phyloP scores from a whole-genome alignment of 768 basidiomycete genomes.

The Boletus patriciae region DNA sequence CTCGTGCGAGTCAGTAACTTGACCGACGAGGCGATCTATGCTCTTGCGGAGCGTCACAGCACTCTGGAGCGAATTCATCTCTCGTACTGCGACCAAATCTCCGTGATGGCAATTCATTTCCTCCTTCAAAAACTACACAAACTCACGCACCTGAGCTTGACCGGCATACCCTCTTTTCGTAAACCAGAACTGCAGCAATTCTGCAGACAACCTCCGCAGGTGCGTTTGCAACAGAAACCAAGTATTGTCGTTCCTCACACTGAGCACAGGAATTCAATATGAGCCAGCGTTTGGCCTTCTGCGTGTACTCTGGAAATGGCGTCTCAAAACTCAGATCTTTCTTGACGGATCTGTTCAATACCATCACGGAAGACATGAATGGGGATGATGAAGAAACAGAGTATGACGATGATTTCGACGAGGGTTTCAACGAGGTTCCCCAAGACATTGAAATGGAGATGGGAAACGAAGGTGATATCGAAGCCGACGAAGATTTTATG shows the following conservation, averaged over 20 bases:
- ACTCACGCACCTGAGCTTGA: slow-evolving; percentile 91
- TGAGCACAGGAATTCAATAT: slow-evolving; percentile 79
- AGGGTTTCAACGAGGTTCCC: slow-evolving; percentile 33
- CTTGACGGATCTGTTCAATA: slow-evolving; percentile 72
- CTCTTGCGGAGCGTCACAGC: slow-evolving; percentile 80
- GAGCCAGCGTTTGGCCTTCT: slow-evolving; percentile 86
- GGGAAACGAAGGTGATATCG: slow-evolving; percentile 41
- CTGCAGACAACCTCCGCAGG: slow-evolving; percentile 84
- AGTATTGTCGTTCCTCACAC: slow-evolving; percentile 2
- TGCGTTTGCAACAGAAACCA: slow-evolving; percentile 39
- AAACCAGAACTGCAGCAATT: slow-evolving; percentile 83
- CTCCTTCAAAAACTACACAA: slow-evolving; percentile 86
- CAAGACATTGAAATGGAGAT: slow-evolving; percentile 36
- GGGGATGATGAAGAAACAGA: slow-evolving; percentile 67
- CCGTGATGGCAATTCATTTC: slow-evolving; percentile 87
- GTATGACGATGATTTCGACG: slow-evolving; percentile 50
- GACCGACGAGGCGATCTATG: slow-evolving; percentile 90
- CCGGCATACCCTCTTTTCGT: slow-evolving; percentile 94
- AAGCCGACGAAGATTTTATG: slow-evolving; percentile 48
- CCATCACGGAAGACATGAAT: slow-evolving; percentile 68
- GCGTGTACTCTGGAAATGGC: slow-evolving; percentile 94
- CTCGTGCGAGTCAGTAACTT: slow-evolving; percentile 91
- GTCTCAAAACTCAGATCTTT: slow-evolving; percentile 79
- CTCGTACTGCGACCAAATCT: slow-evolving; percentile 95
- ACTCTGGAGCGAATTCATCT: slow-evolving; percentile 95